Conservation (phyloP, 176 grass and related monocot genomes). For the Coix lacrymajobi region DNA sequence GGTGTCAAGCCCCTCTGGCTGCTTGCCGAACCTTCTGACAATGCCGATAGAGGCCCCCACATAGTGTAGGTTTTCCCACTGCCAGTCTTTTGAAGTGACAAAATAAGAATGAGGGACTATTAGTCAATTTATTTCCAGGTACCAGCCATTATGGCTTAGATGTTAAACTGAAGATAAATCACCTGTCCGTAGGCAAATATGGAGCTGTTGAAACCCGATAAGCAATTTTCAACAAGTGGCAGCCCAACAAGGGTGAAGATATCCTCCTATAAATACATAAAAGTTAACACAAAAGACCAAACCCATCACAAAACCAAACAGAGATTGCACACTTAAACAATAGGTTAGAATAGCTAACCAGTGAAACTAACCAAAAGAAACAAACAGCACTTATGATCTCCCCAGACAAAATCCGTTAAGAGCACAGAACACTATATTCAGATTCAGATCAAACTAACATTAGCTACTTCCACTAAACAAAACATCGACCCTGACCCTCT, state of each 20-base stretch:
- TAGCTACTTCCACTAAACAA: neutral
- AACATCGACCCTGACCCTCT: neutral
- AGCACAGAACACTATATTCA: neutral
- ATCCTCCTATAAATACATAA: slow-evolving; percentile 57
- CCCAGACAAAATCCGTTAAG: neutral
- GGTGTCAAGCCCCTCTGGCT: slow-evolving; percentile 80
- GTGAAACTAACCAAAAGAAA: neutral
- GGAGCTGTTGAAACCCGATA: slow-evolving; percentile 94
- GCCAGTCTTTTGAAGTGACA: slow-evolving; percentile 66
- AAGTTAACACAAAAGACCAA: slow-evolving; percentile 1
- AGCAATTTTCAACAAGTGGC: slow-evolving; percentile 91
- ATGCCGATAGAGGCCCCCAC: slow-evolving; percentile 82
- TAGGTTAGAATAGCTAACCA: neutral
- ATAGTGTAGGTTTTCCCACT: slow-evolving; percentile 99
- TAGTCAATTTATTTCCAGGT: neutral
- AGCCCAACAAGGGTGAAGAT: slow-evolving; percentile 80
- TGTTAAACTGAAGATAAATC: slow-evolving; percentile 3
- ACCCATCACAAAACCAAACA: neutral
- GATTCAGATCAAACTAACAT: neutral
- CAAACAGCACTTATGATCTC: neutral
- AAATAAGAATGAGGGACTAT: slow-evolving; percentile 4
- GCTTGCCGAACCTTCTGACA: slow-evolving; percentile 61
- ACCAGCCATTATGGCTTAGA: slow-evolving; percentile 5
- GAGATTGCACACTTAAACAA: neutral
- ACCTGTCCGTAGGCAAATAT: slow-evolving; percentile 99